Evolutionary conservation across 495 filamentous ascomycete genomes (phyloP).

Genomic region (Trichoderma erinaceum): DNA sequence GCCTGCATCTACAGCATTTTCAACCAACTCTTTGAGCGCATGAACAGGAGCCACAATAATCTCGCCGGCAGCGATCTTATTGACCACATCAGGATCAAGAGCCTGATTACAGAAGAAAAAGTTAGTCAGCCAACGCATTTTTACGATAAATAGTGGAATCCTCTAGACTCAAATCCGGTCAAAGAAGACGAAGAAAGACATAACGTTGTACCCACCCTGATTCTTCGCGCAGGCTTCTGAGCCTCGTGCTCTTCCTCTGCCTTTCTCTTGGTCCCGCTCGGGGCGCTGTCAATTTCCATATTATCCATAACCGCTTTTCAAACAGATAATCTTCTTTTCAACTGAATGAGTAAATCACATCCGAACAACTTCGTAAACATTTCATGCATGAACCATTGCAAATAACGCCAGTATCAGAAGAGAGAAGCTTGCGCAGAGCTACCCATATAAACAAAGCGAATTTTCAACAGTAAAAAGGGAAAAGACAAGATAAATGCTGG

Average conservation of each 20-base stretch:
- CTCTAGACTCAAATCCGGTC: background rate
- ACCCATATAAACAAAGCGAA: background rate
- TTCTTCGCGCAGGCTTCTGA: conserved; percentile 1
- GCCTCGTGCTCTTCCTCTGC: background rate
- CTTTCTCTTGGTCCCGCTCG: background rate
- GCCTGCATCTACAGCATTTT: conserved; percentile 96
- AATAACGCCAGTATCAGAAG: background rate
- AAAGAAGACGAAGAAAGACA: background rate
- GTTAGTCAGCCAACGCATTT: background rate
- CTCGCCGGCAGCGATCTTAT: conserved; percentile 99
- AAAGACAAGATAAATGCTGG: background rate
- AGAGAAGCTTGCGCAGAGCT: background rate
- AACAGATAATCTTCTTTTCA: background rate
- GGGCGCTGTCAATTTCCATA: background rate
- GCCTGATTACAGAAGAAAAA: conserved; percentile 45
- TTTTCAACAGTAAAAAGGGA: background rate
- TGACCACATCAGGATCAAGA: conserved; percentile 91
- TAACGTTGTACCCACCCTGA: background rate
- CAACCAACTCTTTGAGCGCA: conserved; percentile 93
- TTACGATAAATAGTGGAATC: background rate
- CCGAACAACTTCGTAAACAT: background rate
- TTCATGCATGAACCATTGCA: background rate
- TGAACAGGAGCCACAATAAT: conserved; percentile 98
- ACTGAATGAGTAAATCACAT: background rate
- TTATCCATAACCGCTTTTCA: background rate